A percentile compares a stretch with the other conserved stretches of the same genome.
Conservation (phyloP, 495 filamentous ascomycete genomes). For the Penicillium ucsense region DNA sequence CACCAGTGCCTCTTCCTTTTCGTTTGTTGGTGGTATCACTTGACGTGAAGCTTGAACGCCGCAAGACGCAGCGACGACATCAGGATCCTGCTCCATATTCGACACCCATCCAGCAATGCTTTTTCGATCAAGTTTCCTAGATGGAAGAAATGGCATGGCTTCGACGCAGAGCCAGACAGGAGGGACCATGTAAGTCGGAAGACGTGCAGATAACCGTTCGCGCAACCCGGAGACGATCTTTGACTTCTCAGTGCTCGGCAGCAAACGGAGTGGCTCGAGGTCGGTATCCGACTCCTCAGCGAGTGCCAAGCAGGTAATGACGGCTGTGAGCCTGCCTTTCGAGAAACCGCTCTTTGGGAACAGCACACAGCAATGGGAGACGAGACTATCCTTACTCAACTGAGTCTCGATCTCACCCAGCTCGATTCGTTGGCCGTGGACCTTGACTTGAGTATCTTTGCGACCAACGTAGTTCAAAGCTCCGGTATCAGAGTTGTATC, state of each 20-base stretch:
- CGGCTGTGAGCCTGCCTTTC: slow-evolving; percentile 30
- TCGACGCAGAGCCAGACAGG: slow-evolving; percentile 40
- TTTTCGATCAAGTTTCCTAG: slow-evolving; percentile 45
- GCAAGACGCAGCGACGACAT: slow-evolving; percentile 3
- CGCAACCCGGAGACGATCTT: slow-evolving; percentile 20
- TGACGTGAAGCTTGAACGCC: slow-evolving; percentile 1
- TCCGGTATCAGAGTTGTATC: slow-evolving; percentile 48
- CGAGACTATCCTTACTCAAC: slow-evolving; percentile 17
- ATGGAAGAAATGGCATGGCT: slow-evolving; percentile 39
- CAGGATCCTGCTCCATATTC: slow-evolving; percentile 22
- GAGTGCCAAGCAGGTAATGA: slow-evolving; percentile 21
- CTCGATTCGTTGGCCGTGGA: slow-evolving; percentile 58
- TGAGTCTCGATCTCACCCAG: slow-evolving; percentile 56
- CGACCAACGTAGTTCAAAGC: slow-evolving; percentile 52
- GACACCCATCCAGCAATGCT: slow-evolving; percentile 24
- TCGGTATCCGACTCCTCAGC: slow-evolving; percentile 13
- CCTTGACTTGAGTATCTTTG: slow-evolving; percentile 59
- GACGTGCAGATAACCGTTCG: slow-evolving; percentile 18
- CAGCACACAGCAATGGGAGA: slow-evolving; percentile 35
- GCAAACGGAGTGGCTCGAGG: slow-evolving; percentile 16
- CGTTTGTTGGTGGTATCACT: slow-evolving; percentile 15
- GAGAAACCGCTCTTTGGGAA: slow-evolving; percentile 33
- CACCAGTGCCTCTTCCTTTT: slow-evolving; percentile 26
- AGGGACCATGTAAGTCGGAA: slow-evolving; percentile 51
- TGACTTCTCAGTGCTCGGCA: slow-evolving; percentile 14